These are phyloP conservation scores for Cyclotella distinguenda DNA, from an alignment of 108 stramenopile genomes.

Conservation along the genomic window DNA sequence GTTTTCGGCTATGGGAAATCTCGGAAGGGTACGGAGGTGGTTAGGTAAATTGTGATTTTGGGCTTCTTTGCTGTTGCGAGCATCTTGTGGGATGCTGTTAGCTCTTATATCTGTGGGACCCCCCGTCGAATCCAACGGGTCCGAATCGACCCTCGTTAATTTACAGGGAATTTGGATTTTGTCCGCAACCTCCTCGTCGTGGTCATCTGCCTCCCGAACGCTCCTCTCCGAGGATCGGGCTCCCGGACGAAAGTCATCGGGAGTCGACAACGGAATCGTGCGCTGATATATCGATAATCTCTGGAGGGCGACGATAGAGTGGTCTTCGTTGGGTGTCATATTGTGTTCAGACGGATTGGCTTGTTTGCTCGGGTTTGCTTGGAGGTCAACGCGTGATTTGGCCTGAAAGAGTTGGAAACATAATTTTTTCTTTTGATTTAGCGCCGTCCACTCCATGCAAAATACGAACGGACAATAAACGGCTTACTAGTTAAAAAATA, in stretches of 20 bases:
- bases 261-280: neutral
- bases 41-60: neutral
- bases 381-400: no score
- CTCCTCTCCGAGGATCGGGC: constrained; percentile 20
- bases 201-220: constrained; percentile 15
- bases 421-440: no score
- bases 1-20: constrained; percentile 34
- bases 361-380: no score
- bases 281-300: constrained; percentile 19
- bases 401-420: no score
- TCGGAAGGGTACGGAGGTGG: constrained; percentile 23
- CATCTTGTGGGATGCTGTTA: neutral
- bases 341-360: no score
- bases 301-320: neutral
- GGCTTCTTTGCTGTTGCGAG: neutral
- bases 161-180: neutral
- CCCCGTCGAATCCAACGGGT: constrained; percentile 12
- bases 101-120: neutral
- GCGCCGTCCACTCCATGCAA: no score
- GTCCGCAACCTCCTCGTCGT: neutral
- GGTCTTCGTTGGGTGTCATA: neutral
- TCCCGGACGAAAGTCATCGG: neutral
- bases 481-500: no score
- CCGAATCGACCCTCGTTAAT: constrained; percentile 16
- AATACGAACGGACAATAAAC: no score